These are phyloP conservation scores for Trichoderma afroharzianum DNA, from an alignment of 2,329 filamentous ascomycete genomes.

Conservation along the genomic window DNA sequence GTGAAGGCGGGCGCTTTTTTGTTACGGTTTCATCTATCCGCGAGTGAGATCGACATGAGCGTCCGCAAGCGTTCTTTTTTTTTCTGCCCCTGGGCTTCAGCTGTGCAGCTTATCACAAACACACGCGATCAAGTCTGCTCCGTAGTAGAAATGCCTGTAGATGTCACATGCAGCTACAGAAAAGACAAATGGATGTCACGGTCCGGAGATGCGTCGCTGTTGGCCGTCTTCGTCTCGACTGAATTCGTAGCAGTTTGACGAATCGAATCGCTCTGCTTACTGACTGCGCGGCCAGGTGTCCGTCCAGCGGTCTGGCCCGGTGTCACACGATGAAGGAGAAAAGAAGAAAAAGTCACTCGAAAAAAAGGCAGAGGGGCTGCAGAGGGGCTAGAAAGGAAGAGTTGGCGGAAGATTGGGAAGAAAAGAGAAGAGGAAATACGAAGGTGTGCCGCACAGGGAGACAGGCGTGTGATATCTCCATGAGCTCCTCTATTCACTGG, in stretches of 20 bases:
- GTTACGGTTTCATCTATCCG: constrained; percentile 12
- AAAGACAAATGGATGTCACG: neutral
- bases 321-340: neutral
- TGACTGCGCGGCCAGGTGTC: neutral
- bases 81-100: neutral
- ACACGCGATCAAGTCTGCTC: neutral
- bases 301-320: neutral
- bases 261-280: constrained; percentile 10
- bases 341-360: neutral
- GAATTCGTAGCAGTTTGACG: neutral
- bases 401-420: neutral
- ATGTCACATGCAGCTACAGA: neutral
- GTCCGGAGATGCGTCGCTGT: neutral
- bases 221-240: neutral
- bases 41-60: constrained; percentile 9
- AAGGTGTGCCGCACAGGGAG: constrained; percentile 17
- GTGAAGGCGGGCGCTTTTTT: neutral
- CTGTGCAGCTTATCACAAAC: neutral
- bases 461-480: constrained; percentile 4
- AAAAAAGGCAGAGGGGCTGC: neutral
- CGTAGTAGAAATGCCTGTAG: neutral
- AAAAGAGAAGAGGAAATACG: constrained; percentile 11
- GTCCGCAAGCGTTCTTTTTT: neutral
- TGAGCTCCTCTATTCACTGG: constrained; percentile 15
- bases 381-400: neutral